These are phyloP conservation scores for Penicillium sclerotiorum DNA, from an alignment of 2,329 filamentous ascomycete species.

Conservation along the genomic window DNA sequence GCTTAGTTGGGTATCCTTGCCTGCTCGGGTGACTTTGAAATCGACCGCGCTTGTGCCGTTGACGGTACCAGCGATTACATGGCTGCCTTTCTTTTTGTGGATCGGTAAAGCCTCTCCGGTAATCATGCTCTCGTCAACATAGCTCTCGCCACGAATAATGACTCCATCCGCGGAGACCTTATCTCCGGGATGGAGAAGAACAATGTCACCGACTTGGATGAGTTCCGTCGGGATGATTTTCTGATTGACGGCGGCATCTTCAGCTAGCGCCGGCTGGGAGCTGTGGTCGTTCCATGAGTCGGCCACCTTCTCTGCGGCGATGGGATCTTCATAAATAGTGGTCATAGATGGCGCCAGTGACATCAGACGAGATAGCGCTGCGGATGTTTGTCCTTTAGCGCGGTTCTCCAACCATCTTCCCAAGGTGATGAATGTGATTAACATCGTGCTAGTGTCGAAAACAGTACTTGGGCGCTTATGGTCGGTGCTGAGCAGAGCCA, in stretches of 20 bases:
- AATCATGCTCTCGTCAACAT: slow-evolving; percentile 97
- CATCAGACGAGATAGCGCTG: slow-evolving; percentile 91
- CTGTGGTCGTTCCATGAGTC: slow-evolving; percentile 64
- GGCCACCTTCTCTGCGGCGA: slow-evolving; percentile 86
- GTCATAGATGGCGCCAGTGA: slow-evolving; percentile 95
- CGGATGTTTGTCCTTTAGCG: slow-evolving; percentile 95
- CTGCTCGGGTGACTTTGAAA: slow-evolving; percentile 87
- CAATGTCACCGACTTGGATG: slow-evolving; percentile 89
- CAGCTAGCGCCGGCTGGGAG: slow-evolving; percentile 10
- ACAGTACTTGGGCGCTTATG: slow-evolving; percentile 83
- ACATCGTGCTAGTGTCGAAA: slow-evolving; percentile 97
- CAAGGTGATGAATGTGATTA: slow-evolving; percentile 92
- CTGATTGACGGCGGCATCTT: slow-evolving; percentile 23
- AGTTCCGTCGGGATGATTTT: slow-evolving; percentile 89
- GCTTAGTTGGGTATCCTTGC: slow-evolving; percentile 92
- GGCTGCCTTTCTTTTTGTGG: slow-evolving; percentile 77
- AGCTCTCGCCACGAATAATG: slow-evolving; percentile 85
- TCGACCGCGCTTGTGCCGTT: slow-evolving; percentile 91
- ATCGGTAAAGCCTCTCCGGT: slow-evolving; percentile 97
- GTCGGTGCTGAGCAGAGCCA: slow-evolving; percentile 74
- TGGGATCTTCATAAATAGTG: slow-evolving; percentile 92
- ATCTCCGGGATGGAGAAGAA: slow-evolving; percentile 89
- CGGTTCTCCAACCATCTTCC: slow-evolving; percentile 91
- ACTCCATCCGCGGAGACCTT: slow-evolving; percentile 94
- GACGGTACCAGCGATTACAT: slow-evolving; percentile 89